Conservation (phyloP, 2,329 filamentous ascomycete genomes). For the Sporothrix protearum region DNA sequence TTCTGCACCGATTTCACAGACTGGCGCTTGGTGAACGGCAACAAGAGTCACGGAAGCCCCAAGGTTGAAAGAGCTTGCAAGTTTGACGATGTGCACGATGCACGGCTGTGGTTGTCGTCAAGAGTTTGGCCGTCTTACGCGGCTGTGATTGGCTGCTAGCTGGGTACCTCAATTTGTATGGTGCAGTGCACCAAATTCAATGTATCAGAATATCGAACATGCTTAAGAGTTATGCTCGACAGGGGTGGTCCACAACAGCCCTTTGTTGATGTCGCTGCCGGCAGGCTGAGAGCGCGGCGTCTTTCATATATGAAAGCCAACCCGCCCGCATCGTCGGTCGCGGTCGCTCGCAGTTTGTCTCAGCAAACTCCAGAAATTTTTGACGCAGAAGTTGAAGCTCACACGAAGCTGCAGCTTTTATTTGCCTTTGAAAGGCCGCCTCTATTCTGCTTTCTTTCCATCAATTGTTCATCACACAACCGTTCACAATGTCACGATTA, state of each 20-base stretch:
- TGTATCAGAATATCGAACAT: slow-evolving; percentile 20
- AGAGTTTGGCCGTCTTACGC: slow-evolving; percentile 7
- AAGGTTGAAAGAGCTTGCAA: neutral
- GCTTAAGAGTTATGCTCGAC: slow-evolving; percentile 19
- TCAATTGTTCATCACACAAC: neutral
- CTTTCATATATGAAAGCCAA: slow-evolving; percentile 3
- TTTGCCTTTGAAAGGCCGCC: neutral
- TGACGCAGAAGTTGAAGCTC: neutral
- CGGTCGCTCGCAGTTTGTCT: neutral
- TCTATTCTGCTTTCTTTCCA: no score
- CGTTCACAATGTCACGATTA: neutral
- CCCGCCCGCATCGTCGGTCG: neutral
- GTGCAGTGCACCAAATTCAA: neutral
- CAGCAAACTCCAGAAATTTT: neutral
- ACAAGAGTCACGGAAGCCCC: neutral
- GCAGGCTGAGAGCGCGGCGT: neutral
- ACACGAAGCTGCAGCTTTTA: neutral
- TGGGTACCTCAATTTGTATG: neutral
- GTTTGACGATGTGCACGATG: neutral
- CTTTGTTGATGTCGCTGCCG: neutral
- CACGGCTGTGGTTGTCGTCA: neutral
- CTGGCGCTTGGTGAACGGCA: neutral
- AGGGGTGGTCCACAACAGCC: neutral
- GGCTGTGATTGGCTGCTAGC: neutral
- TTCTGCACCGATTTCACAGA: neutral